Evolutionary conservation across 257 asterid genomes (phyloP), one percentile per base, ranked within the genome.

Genomic region (Lycium ferocissimum): DNA sequence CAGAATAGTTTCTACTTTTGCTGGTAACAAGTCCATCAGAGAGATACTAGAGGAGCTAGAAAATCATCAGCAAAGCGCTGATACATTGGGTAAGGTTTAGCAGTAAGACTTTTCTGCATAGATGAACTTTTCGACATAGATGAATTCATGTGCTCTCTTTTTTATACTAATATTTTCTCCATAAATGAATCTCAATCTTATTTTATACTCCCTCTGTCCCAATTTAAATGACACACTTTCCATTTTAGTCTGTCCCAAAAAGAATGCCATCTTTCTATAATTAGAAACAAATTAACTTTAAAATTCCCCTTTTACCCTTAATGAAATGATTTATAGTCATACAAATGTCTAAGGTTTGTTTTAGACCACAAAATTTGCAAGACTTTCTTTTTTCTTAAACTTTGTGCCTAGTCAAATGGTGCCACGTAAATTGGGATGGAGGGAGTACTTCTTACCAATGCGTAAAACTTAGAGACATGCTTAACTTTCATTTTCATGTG

Each of bases 1-100:
- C 81, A 86, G 93, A 87, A 95, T 95, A 88, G 90, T 94, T 88
- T 92, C 99, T 47, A 92, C 98, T 62, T 96, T 96, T 81, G 91
- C 97, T 79, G 89, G 94, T 83, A 91, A 83, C 89, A 94, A 89
- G 87, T 86, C 98, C 84, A 81, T 94, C 47, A 93, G 93, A 86
- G 95, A 93, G 88, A 89, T 94, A 73, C 88, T 90, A 83, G 85
- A 85, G 84, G 98, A 95, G 89, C 95, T 96, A 83, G 98, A 96
- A 91, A 90, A 90, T 83, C 93, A 92, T 88, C 98, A 91, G 85
- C 89, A 81, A 71, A 95, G 97, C 90, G 96, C 91, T 54, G 98
- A 96, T 91, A 40, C 93, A 81, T 88, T 92, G 89, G 99, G 99
- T 94, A 86, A 87, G 92, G 26, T 62, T 75, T 49, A 22, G 45